Evolutionary conservation across 2,329 filamentous ascomycete species (phyloP), one percentile per base, ranked within the genome.

Genomic region (Ophiostoma sp.): DNA sequence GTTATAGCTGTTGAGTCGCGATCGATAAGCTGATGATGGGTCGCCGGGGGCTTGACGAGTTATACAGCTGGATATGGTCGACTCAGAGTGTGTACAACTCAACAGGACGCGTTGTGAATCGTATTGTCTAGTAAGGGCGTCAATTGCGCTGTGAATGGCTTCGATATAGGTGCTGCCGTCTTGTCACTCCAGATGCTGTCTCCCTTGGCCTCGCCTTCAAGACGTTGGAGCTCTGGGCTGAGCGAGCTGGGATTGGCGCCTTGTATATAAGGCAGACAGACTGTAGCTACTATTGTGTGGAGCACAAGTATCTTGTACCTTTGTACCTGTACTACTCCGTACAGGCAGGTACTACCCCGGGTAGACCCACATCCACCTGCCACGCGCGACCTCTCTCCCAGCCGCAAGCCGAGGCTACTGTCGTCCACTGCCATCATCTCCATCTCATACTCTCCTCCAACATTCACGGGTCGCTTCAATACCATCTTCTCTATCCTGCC

Each of bases 341-440:
- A 31, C 36, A 41, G 15, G 7, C 31, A 35, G 31, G 20, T 64
- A 64, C 60, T 64, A 64, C 60, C 64, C 64, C 64, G 64, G 65
- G 48, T 67, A 20, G 65, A 48, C 65, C 65, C 65, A 67, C 65
- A 31, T 67, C 65, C 65, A 48, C 39, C 65, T 44, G 65, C 35
- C 64, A 44, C 65, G n/a, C 65, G 62, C 62, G 33, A 20, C 60
- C 33, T 64, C 27, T 8, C 52, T 54, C 48, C 48, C n/a, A 69
- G 35, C 71, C 54, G 57, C 69, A 71, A 68, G 68, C 71, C 71
- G 71, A 72, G 71, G 71, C 71, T 71, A 39, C 69, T 68, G 39
- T 20, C 52, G 36, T n/a, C n/a, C 23, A 10, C 20, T n/a, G 44
- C 17, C 35, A 2, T 27, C n/a, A 52, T 57, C 31, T n/a, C 44